Evolutionary conservation across 2,329 filamentous ascomycete species (phyloP).

Genomic region (Aspergillus sp.): DNA sequence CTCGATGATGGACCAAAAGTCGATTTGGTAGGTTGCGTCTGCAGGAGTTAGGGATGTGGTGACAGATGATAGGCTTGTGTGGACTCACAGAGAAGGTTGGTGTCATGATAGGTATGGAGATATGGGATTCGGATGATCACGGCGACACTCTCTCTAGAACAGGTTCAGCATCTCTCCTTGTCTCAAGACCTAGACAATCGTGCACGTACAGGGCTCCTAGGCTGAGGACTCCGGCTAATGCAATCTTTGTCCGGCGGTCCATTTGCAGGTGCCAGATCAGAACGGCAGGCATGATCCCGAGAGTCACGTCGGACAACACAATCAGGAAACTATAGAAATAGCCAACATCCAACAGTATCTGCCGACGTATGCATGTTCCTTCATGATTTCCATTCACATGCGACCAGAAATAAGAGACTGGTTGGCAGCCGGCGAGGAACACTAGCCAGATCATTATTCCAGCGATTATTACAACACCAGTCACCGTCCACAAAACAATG

Average conservation of each 20-base stretch:
- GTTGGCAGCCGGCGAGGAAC: constrained; percentile 54
- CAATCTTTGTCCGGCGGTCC: constrained; percentile 52
- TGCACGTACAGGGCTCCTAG: constrained; percentile 52
- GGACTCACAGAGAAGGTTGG: constrained; percentile 32
- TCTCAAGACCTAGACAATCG: too few relatives aligned
- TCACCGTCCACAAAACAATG: constrained; percentile 49
- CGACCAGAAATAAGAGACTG: constrained; percentile 54
- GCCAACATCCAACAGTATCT: constrained; percentile 54
- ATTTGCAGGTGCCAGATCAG: constrained; percentile 60
- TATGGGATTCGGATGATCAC: constrained; percentile 28
- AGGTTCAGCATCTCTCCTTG: neutral
- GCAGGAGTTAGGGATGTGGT: constrained; percentile 19
- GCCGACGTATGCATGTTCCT: constrained; percentile 44
- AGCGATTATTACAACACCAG: constrained; percentile 45
- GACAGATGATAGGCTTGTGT: too few relatives aligned
- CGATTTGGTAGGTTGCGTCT: constrained; percentile 49
- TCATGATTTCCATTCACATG: constrained; percentile 22
- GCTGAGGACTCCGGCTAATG: constrained; percentile 54
- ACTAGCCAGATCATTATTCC: constrained; percentile 53
- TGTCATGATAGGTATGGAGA: constrained; percentile 19
- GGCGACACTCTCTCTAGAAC: constrained; percentile 27
- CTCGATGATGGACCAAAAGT: constrained; percentile 41
- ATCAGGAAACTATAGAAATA: constrained; percentile 54
- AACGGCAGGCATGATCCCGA: constrained; percentile 55
- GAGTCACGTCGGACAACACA: constrained; percentile 46